Percentiles rank a stretch among this genome's conserved stretches.
Conservation (phyloP, 2,329 filamentous ascomycete species). For the Ilyonectria mors-panacis region DNA sequence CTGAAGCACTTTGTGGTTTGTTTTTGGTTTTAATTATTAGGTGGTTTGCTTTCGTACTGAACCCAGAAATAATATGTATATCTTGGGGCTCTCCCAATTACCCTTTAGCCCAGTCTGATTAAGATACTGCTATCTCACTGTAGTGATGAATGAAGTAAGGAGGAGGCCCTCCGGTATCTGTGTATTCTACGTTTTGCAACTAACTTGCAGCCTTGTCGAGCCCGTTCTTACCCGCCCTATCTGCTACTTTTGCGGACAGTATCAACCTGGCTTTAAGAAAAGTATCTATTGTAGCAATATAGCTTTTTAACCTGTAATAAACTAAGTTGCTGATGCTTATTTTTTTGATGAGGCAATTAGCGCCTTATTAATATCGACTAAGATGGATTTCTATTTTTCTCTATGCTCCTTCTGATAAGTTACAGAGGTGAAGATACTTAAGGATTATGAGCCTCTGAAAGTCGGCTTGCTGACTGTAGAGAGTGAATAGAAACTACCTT, state of each 20-base stretch:
- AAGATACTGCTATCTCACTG: conserved; percentile 18
- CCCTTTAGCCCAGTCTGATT: conserved; percentile 15
- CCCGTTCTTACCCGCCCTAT: not conserved
- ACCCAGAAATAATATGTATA: conserved; percentile 6
- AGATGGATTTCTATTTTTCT: conserved; percentile 37
- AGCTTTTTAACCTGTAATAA: conserved; percentile 35
- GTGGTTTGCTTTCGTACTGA: conserved; percentile 10
- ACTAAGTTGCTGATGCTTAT: conserved; percentile 39
- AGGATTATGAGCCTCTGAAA: conserved; percentile 16
- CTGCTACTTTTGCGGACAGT: conserved; percentile 2
- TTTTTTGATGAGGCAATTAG: conserved; percentile 49
- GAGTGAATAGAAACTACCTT: conserved; percentile 30
- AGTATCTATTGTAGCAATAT: conserved; percentile 30
- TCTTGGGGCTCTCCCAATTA: conserved; percentile 15
- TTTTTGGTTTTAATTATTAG: conserved; percentile 17
- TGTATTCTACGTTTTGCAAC: not conserved
- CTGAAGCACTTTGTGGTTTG: conserved; percentile 1
- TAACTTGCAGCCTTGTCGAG: not conserved
- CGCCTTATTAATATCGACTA: conserved; percentile 36
- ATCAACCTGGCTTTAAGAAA: conserved; percentile 1
- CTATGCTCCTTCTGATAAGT: conserved; percentile 28
- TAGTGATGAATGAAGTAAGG: not conserved
- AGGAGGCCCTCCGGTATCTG: not conserved
- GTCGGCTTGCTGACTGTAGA: conserved; percentile 29
- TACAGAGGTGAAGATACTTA: conserved; percentile 12